Percentiles rank a stretch among this genome's conserved stretches.
Evolutionary conservation across 257 asterid genomes (phyloP).

Genomic region (Solanum peruvianum): DNA sequence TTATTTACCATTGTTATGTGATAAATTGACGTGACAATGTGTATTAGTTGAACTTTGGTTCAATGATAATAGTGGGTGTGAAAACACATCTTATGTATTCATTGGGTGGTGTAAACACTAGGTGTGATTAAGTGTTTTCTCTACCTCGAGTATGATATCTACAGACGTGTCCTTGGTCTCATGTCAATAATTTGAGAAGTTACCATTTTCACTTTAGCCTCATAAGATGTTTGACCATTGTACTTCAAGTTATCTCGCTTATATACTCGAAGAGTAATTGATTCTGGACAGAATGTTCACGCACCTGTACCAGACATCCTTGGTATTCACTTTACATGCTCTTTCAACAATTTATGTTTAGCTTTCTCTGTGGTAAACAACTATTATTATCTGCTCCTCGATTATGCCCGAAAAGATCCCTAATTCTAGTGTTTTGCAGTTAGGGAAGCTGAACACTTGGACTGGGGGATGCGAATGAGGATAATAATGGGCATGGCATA

Average conservation of each 20-base stretch:
- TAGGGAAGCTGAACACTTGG: conserved; percentile 81
- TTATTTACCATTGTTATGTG: neutral
- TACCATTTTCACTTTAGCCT: neutral
- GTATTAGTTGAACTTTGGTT: neutral
- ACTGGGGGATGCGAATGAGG: conserved; percentile 68
- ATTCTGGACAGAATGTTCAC: neutral
- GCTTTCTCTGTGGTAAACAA: neutral
- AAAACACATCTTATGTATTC: neutral
- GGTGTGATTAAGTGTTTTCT: neutral
- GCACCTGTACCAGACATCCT: neutral
- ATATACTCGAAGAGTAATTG: neutral
- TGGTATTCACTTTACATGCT: neutral
- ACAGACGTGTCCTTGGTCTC: neutral
- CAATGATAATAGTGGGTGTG: neutral
- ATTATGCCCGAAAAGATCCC: neutral
- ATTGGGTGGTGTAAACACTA: neutral
- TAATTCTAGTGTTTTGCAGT: conserved; percentile 24
- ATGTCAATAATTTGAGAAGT: neutral
- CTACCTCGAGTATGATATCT: neutral
- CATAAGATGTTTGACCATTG: neutral
- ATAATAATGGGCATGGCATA: conserved; percentile 84
- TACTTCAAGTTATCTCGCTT: neutral
- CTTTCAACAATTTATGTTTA: neutral
- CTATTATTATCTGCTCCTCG: neutral
- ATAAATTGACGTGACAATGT: neutral